Percentiles rank a stretch among this genome's conserved stretches.
phyloP scores from a whole-genome alignment of 2,329 filamentous ascomycete genomes.

The Nemania diffusa region DNA sequence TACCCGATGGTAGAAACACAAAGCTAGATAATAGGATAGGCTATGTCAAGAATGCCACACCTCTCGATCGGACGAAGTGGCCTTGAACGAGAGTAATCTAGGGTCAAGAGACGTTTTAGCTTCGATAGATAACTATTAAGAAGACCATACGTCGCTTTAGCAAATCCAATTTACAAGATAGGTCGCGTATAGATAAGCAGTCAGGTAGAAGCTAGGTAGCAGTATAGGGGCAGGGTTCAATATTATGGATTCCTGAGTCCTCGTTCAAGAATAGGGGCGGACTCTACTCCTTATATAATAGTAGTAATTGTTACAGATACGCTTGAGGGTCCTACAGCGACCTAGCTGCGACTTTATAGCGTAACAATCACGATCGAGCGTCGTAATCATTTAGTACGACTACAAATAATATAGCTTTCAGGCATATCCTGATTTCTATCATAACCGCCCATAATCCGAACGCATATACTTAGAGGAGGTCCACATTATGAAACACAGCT shows the following conservation, averaged over 20 bases:
- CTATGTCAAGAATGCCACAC: conserved; percentile 37
- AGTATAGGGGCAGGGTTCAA: too few relatives aligned
- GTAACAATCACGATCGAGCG: too few relatives aligned
- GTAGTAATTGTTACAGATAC: too few relatives aligned
- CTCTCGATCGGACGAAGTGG: conserved; percentile 33
- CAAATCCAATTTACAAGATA: too few relatives aligned
- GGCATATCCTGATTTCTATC: conserved; percentile 1
- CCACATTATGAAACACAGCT: conserved; percentile 42
- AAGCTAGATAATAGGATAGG: conserved; percentile 39
- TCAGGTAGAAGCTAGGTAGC: too few relatives aligned
- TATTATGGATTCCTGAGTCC: too few relatives aligned
- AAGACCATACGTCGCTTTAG: neutral
- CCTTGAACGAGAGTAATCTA: conserved; percentile 13
- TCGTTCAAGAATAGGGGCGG: too few relatives aligned
- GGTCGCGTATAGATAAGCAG: too few relatives aligned
- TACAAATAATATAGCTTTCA: neutral
- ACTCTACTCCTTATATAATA: too few relatives aligned
- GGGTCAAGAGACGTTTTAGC: neutral
- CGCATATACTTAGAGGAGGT: conserved; percentile 39
- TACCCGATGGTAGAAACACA: conserved; percentile 37
- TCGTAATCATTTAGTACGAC: too few relatives aligned
- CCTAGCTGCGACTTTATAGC: too few relatives aligned
- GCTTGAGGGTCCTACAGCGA: too few relatives aligned
- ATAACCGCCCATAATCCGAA: conserved; percentile 41
- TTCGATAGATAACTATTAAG: neutral